phyloP scores from a whole-genome alignment of 306 rosid genomes.

The Vigna hirtella region DNA sequence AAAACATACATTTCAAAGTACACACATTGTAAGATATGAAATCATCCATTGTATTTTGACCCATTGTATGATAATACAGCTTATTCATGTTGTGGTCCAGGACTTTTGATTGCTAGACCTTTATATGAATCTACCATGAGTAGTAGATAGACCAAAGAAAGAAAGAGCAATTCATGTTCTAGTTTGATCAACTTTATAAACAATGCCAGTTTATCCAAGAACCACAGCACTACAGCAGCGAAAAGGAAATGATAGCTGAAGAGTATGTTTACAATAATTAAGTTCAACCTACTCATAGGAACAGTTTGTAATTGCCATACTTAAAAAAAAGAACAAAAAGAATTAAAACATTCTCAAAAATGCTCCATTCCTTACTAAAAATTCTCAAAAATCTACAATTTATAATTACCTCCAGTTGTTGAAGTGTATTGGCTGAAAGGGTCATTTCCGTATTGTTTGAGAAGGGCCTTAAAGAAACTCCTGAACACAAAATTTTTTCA shows the following conservation, averaged over 20 bases:
- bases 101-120: neutral
- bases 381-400: constrained; percentile 9
- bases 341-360: constrained; percentile 31
- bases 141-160: constrained; percentile 22
- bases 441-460: constrained; percentile 80
- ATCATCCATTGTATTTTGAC: constrained; percentile 14
- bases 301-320: constrained; percentile 25
- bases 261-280: constrained; percentile 10
- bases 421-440: constrained; percentile 91
- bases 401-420: constrained; percentile 85
- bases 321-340: constrained; percentile 18
- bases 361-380: constrained; percentile 24
- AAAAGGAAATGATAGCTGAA: constrained; percentile 4
- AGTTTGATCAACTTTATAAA: constrained; percentile 23
- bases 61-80: constrained; percentile 21
- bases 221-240: too few species aligned
- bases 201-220: constrained; percentile 19
- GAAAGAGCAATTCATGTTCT: neutral
- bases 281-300: neutral
- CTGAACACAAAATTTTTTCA: constrained; percentile 69
- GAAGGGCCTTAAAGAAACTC: constrained; percentile 85
- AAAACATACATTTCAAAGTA: constrained; percentile 9
- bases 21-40: neutral
- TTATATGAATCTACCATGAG: constrained; percentile 3
- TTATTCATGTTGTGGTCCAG: constrained; percentile 5